Percentiles rank a stretch among this genome's conserved stretches.
These are phyloP conservation scores for Pilobolus umbonatus DNA, from an alignment of 192 early-diverging fungal genomes.

Conservation along the genomic window DNA sequence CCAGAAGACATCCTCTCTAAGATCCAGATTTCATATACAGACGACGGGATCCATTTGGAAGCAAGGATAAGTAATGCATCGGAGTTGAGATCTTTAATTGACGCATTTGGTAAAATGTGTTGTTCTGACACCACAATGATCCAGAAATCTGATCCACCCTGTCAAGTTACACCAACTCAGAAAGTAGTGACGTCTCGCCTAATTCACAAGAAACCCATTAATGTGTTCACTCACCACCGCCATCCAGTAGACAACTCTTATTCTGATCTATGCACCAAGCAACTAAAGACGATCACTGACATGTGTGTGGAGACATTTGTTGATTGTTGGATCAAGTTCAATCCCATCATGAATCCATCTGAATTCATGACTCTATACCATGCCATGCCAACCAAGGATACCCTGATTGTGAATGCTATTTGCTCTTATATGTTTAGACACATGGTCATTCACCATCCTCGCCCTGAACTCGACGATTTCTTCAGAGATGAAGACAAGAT, in stretches of 20 bases:
- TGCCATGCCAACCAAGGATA: constrained; percentile 13
- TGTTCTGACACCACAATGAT: neutral
- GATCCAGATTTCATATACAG: constrained; percentile 18
- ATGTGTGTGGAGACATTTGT: constrained; percentile 31
- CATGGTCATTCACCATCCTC: constrained; percentile 27
- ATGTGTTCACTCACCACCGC: neutral
- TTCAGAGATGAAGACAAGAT: constrained; percentile 18
- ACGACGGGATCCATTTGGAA: constrained; percentile 20
- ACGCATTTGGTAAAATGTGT: constrained; percentile 24
- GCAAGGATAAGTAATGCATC: constrained; percentile 30
- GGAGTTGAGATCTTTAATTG: constrained; percentile 25
- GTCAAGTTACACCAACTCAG: neutral
- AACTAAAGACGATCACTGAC: constrained; percentile 20
- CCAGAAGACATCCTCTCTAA: constrained; percentile 15
- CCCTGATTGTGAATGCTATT: constrained; percentile 32
- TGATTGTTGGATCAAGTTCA: constrained; percentile 32
- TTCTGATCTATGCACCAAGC: too few species aligned
- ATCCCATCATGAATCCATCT: constrained; percentile 23
- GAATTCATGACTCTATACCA: constrained; percentile 30
- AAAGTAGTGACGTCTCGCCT: too few species aligned
- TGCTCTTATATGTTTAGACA: constrained; percentile 21
- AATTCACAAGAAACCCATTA: too few species aligned
- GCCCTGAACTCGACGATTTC: constrained; percentile 15
- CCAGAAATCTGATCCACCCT: neutral
- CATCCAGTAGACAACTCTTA: neutral